Conservation (phyloP, 2,329 filamentous ascomycete species). For the Colletotrichum gloeosporioides region DNA sequence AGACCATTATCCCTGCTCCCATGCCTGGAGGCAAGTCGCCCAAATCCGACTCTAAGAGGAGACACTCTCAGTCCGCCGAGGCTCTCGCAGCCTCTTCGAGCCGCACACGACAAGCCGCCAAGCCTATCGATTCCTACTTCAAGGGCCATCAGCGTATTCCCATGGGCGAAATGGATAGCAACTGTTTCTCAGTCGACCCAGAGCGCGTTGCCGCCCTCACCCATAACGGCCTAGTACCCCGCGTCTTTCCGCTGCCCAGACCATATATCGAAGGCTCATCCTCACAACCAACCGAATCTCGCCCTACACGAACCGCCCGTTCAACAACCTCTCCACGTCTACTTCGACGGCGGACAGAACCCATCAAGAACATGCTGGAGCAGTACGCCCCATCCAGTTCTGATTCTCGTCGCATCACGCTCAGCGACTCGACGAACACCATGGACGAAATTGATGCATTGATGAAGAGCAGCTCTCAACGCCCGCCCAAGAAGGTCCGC, state of each 20-base stretch:
- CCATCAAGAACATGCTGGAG: conserved; percentile 49
- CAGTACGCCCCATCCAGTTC: not conserved
- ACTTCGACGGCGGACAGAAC: conserved; percentile 58
- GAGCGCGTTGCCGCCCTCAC: conserved; percentile 54
- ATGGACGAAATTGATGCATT: conserved; percentile 19
- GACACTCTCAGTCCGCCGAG: conserved; percentile 39
- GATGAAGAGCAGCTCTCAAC: conserved; percentile 15
- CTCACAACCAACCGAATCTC: conserved; percentile 24
- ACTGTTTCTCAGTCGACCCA: conserved; percentile 62
- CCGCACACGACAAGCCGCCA: conserved; percentile 35
- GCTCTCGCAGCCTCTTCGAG: conserved; percentile 24
- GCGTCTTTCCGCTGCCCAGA: conserved; percentile 64
- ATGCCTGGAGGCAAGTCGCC: conserved; percentile 49
- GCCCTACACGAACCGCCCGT: conserved; percentile 21
- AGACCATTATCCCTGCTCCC: conserved; percentile 53
- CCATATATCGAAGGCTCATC: conserved; percentile 54
- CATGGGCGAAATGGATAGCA: conserved; percentile 67
- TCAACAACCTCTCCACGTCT: conserved; percentile 42
- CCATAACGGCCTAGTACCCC: conserved; percentile 53
- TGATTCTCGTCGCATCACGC: conserved; percentile 4
- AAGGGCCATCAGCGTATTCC: conserved; percentile 56
- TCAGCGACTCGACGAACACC: not conserved
- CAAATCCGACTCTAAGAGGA: conserved; percentile 48
- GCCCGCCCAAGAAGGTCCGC: conserved; percentile 63
- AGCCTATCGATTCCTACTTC: conserved; percentile 63